phyloP scores from a whole-genome alignment of 345 rosid genomes.

The Gossypium anomalum region DNA sequence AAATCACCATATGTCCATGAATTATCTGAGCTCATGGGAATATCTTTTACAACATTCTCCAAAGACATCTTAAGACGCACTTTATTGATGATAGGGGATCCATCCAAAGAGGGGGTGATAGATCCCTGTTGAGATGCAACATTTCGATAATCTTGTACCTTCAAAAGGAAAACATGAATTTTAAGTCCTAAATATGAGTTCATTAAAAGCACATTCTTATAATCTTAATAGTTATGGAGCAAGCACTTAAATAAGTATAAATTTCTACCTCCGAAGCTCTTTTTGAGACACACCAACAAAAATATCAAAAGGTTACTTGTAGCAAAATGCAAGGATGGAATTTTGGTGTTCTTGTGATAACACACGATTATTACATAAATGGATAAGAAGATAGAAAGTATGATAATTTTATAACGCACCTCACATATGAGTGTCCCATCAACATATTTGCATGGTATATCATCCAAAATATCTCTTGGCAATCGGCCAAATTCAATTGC shows the following conservation, averaged over 20 bases:
- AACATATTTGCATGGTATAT: constrained; percentile 66
- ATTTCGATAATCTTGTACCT: constrained; percentile 84
- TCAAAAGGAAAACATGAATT: constrained; percentile 20
- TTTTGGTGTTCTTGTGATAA: not conserved
- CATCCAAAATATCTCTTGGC: constrained; percentile 79
- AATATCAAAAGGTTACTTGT: not conserved
- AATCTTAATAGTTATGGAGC: not conserved
- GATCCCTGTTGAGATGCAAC: constrained; percentile 50
- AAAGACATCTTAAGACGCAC: constrained; percentile 74
- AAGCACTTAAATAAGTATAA: not conserved
- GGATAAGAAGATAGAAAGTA: not conserved
- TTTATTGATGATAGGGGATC: constrained; percentile 53
- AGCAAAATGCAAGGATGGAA: not conserved
- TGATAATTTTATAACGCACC: constrained; percentile 40
- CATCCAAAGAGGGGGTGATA: constrained; percentile 23
- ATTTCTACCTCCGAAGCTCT: not conserved
- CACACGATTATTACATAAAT: not conserved
- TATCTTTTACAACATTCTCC: constrained; percentile 90
- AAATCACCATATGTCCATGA: constrained; percentile 97
- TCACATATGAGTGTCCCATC: constrained; percentile 76
- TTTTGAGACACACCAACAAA: not conserved
- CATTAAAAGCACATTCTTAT: not conserved
- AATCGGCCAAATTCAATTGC: constrained; percentile 88
- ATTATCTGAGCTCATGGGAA: constrained; percentile 66
- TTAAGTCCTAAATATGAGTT: not conserved